Percentiles rank a stretch among this genome's conserved stretches.
phyloP scores from a whole-genome alignment of 1,139 yeast species.

The Nakaseomyces sp. region DNA sequence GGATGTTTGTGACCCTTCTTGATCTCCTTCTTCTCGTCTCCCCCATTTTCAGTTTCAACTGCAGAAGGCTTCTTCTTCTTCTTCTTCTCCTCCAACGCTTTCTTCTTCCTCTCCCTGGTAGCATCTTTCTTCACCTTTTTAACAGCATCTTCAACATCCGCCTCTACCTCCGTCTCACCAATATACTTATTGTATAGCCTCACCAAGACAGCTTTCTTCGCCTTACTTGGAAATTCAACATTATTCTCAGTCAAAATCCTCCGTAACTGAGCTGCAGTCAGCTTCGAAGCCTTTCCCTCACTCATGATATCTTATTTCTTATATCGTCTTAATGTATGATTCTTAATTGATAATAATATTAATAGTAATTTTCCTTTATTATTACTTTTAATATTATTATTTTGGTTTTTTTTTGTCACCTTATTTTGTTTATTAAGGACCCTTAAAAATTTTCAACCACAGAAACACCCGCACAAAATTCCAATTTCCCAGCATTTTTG shows the following conservation, averaged over 20 bases:
- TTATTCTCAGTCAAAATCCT: constrained; percentile 48
- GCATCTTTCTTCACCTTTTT: background rate
- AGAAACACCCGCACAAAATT: background rate
- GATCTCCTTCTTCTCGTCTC: background rate
- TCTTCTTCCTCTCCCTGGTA: constrained; percentile 1
- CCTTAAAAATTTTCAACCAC: background rate
- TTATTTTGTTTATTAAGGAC: background rate
- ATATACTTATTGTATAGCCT: constrained; percentile 31
- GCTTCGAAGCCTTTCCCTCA: background rate
- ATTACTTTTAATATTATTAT: background rate
- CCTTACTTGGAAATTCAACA: constrained; percentile 46
- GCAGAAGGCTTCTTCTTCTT: background rate
- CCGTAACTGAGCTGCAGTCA: constrained; percentile 39
- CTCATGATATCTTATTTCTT: background rate
- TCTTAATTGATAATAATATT: too few species aligned
- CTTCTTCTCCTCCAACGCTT: background rate
- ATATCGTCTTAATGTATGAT: too few species aligned
- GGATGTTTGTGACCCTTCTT: background rate
- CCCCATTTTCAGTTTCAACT: too few species aligned
- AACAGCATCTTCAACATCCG: background rate
- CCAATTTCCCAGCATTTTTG: background rate
- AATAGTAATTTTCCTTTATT: too few species aligned
- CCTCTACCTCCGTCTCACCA: background rate
- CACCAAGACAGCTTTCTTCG: constrained; percentile 53
- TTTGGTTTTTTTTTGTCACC: background rate